phyloP scores from a whole-genome alignment of 805 yeast species.

The Kodamaea restingae region DNA sequence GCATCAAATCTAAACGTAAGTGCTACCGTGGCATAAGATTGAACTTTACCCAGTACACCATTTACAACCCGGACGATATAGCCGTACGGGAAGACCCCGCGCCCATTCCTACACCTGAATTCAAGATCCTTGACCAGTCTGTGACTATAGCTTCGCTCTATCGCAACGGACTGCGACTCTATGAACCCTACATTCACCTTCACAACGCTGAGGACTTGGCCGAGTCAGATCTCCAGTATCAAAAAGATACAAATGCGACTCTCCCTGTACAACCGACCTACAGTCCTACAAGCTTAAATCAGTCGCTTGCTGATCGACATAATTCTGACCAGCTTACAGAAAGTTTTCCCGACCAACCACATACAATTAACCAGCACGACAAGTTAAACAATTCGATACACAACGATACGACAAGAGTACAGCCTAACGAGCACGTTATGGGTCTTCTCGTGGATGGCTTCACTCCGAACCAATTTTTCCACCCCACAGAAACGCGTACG shows the following conservation, averaged over 20 bases:
- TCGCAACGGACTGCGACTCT: slow-evolving; percentile 28
- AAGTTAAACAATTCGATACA: no score
- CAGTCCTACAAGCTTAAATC: background rate
- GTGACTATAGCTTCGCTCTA: slow-evolving; percentile 40
- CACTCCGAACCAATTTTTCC: slow-evolving; percentile 1
- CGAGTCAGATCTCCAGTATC: slow-evolving; percentile 30
- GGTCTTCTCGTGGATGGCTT: background rate
- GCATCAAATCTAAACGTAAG: slow-evolving; percentile 46
- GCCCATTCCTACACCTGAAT: slow-evolving; percentile 1
- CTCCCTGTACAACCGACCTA: slow-evolving; percentile 4
- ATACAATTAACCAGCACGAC: no score
- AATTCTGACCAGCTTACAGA: background rate
- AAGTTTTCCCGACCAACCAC: background rate
- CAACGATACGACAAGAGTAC: background rate
- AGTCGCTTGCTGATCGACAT: background rate
- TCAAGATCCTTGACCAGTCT: slow-evolving; percentile 39
- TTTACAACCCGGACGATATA: slow-evolving; percentile 29
- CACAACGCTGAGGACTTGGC: slow-evolving; percentile 29
- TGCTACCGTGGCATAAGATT: slow-evolving; percentile 47
- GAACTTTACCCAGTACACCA: slow-evolving; percentile 41
- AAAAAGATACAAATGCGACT: slow-evolving; percentile 18
- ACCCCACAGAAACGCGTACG: background rate
- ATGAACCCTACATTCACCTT: slow-evolving; percentile 29
- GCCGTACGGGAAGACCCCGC: slow-evolving; percentile 1
- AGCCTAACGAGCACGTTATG: slow-evolving; percentile 1